A percentile compares a stretch with the other conserved stretches of the same genome.
Evolutionary conservation across 306 rosid genomes (phyloP).

Genomic region (Vigna hirtella): DNA sequence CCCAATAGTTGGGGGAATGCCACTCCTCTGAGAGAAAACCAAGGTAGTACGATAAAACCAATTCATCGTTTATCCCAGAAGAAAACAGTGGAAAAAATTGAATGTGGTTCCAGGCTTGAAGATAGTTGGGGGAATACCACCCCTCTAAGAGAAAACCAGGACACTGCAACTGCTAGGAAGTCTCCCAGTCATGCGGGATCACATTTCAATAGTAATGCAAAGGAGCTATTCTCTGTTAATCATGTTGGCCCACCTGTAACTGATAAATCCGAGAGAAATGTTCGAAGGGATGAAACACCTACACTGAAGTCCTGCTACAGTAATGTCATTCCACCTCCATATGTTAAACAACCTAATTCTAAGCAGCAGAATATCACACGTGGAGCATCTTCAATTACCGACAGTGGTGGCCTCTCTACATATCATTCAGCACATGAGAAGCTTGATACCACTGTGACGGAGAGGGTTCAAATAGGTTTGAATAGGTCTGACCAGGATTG

Average conservation of each 20-base stretch:
- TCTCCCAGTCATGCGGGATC: constrained; percentile 44
- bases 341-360: constrained; percentile 68
- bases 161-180: constrained; percentile 43
- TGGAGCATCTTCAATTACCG: constrained; percentile 50
- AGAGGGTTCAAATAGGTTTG: constrained; percentile 49
- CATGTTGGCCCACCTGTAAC: constrained; percentile 39
- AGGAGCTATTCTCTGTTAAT: constrained; percentile 53
- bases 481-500: constrained; percentile 57
- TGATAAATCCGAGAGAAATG: constrained; percentile 39
- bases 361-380: constrained; percentile 54
- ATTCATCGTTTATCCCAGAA: constrained; percentile 54
- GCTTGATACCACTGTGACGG: constrained; percentile 48
- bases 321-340: constrained; percentile 80
- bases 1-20: constrained; percentile 47
- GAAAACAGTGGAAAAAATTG: constrained; percentile 52
- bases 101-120: constrained; percentile 46
- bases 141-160: constrained; percentile 48
- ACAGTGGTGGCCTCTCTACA: constrained; percentile 46
- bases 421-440: constrained; percentile 53
- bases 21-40: constrained; percentile 47
- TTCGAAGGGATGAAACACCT: constrained; percentile 57
- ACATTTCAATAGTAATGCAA: constrained; percentile 45
- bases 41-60: constrained; percentile 52
- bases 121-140: constrained; percentile 49
- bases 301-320: constrained; percentile 59